Percentiles rank a stretch among this genome's conserved stretches.
These are phyloP conservation scores for Paraconiothyrium sp. DNA, from an alignment of 2,329 filamentous ascomycete species.

Conservation along the genomic window DNA sequence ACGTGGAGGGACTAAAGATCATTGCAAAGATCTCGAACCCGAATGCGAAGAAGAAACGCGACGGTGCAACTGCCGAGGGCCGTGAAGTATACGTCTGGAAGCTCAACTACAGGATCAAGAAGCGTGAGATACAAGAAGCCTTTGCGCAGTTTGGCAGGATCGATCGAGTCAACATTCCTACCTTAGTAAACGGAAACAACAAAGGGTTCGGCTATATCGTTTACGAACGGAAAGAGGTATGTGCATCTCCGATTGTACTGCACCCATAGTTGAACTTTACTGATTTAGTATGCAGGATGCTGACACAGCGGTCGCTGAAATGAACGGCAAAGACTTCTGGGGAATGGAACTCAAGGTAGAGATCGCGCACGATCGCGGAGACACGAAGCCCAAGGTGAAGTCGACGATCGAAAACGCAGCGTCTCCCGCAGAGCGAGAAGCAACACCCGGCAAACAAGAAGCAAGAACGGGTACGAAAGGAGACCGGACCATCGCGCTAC, in stretches of 20 bases:
- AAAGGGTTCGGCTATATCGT: slow-evolving; percentile 84
- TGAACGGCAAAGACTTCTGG: slow-evolving; percentile 76
- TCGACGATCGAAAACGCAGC: slow-evolving; percentile 59
- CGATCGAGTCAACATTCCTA: slow-evolving; percentile 75
- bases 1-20: slow-evolving; percentile 74
- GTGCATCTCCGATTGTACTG: not conserved
- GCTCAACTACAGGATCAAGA: slow-evolving; percentile 79
- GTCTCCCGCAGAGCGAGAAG: slow-evolving; percentile 48
- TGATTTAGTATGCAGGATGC: slow-evolving; percentile 56
- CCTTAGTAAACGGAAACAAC: slow-evolving; percentile 69
- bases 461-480: slow-evolving; percentile 34
- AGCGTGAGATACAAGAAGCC: slow-evolving; percentile 73
- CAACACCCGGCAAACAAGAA: slow-evolving; percentile 27
- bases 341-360: slow-evolving; percentile 73
- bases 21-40: slow-evolving; percentile 88
- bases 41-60: slow-evolving; percentile 76
- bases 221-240: slow-evolving; percentile 70
- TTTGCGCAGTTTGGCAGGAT: slow-evolving; percentile 82
- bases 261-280: not conserved
- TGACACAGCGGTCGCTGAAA: slow-evolving; percentile 67
- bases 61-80: slow-evolving; percentile 84
- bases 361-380: slow-evolving; percentile 55
- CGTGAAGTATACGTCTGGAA: slow-evolving; percentile 89
- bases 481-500: slow-evolving; percentile 79
- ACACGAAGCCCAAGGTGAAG: slow-evolving; percentile 56